Base-by-base conservation (phyloP, 768 basidiomycete species). In the Neoboletus subvelutipes region DNA sequence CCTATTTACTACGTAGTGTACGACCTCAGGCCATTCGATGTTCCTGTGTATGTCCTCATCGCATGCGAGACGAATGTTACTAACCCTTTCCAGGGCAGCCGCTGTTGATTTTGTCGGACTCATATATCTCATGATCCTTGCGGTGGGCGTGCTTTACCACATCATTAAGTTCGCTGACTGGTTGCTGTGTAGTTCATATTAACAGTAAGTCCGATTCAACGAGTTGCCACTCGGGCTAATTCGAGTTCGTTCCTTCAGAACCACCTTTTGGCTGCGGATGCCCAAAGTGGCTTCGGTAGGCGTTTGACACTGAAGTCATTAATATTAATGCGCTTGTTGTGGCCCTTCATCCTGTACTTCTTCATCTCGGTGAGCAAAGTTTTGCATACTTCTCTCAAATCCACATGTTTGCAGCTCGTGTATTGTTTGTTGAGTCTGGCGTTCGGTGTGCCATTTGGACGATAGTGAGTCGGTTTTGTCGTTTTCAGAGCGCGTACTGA, bases 351-450 rank as follows among this genome's bases (percentile, higher is more conserved):
- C 29, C 64, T 75, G 9, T 82, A 83, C 56, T 77, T 80, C 57
- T 70, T 76, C 41, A 48, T 79, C 36, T 72, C 77, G 1, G 76
- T 77, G 50, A 52, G 75, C 49, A 69, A 26, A 53, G 26, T 11
- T n/a, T 22, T 22, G 11, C 29, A 2, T 29, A 6, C 9, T 3
- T 36, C 34, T 17, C 43, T 22, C 20, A 36, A 26, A 29, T 34
- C 34, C 34, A 49, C n/a, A n/a, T 9, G 15, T 47, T 40, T 51
- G 18, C 54, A 85, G 81, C 70, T 83, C 18, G 78, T 84, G 63
- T 86, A 83, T 65, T 75, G 82, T n/a, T 70, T 87, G 13, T 63
- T 87, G 20, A 84, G 78, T 63, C 61, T 81, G 36, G 86, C 83
- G 0, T 88, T 88, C 69, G 78, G 82, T 24, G 73, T 85, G 1